phyloP scores from a whole-genome alignment of 441 rosid genomes.

The Corymbia citriodora region DNA sequence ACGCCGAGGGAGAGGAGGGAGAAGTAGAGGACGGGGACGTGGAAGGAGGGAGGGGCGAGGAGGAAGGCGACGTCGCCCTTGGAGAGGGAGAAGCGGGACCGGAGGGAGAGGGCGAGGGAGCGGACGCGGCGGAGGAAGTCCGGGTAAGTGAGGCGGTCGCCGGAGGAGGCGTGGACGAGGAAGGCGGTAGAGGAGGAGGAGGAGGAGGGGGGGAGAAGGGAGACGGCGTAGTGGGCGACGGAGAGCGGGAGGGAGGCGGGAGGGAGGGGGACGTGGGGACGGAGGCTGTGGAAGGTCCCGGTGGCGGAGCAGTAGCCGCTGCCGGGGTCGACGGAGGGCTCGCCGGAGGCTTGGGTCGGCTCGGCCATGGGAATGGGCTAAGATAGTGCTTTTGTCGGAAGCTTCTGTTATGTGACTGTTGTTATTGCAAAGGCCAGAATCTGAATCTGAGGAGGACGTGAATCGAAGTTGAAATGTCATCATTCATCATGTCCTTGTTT shows the following conservation, averaged over 20 bases:
- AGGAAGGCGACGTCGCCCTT: conserved; percentile 60
- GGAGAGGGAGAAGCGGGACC: conserved; percentile 25
- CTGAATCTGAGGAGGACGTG: neutral
- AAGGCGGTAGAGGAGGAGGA: conserved; percentile 27
- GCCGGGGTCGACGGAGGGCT: neutral
- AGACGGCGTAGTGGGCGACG: conserved; percentile 35
- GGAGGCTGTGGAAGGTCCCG: conserved; percentile 12
- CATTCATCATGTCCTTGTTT: too few species aligned
- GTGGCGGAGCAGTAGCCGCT: conserved; percentile 12
- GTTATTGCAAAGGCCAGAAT: neutral
- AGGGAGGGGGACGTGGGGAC: conserved; percentile 36
- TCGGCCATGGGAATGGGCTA: neutral
- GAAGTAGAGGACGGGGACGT: conserved; percentile 62
- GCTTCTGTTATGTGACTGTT: neutral
- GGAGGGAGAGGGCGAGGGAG: conserved; percentile 45
- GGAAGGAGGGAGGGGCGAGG: conserved; percentile 57
- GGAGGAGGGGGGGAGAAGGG: conserved; percentile 37
- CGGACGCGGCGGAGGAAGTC: conserved; percentile 29
- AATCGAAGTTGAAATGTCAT: neutral
- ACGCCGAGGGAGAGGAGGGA: conserved; percentile 72
- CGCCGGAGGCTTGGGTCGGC: neutral
- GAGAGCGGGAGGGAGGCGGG: conserved; percentile 48
- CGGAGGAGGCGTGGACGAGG: conserved; percentile 37
- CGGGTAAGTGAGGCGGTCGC: conserved; percentile 35
- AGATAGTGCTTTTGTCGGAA: neutral